Conservation (phyloP, 2,329 filamentous ascomycete species). For the Atkinsonella hypoxylon region DNA sequence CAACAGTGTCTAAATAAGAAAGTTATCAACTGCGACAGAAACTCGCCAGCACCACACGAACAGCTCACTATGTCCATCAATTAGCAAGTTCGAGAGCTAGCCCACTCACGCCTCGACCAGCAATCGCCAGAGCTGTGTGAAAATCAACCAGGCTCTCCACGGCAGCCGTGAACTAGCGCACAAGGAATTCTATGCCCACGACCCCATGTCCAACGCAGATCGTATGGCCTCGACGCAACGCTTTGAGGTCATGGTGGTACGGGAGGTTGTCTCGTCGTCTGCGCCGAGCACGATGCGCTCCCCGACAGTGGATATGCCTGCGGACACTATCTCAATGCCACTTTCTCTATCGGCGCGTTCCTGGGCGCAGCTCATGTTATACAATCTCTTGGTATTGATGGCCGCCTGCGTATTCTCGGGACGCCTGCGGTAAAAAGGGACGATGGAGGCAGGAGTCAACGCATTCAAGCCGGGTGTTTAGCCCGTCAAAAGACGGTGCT, state of each 20-base stretch:
- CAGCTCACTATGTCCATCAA: not conserved
- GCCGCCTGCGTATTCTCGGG: conserved; percentile 27
- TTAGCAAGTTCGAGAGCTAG: not conserved
- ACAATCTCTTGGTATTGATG: conserved; percentile 15
- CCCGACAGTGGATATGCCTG: conserved; percentile 32
- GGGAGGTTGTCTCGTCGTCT: conserved; percentile 22
- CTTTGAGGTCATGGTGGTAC: conserved; percentile 18
- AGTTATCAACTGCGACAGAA: too few relatives aligned
- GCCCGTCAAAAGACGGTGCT: conserved; percentile 9
- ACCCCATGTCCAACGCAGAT: conserved; percentile 16
- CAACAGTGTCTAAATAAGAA: too few relatives aligned
- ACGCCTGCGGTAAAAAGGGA: conserved; percentile 32
- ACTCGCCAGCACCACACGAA: not conserved
- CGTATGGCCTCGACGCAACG: conserved; percentile 21
- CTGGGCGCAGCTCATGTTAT: conserved; percentile 23
- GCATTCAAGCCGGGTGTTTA: conserved; percentile 14
- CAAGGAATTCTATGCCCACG: conserved; percentile 18
- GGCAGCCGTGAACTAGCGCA: conserved; percentile 18
- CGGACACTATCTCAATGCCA: conserved; percentile 33
- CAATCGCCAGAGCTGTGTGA: not conserved
- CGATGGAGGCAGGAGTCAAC: conserved; percentile 25
- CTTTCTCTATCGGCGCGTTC: conserved; percentile 26
- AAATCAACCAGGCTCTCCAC: conserved; percentile 8
- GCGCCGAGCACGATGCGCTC: conserved; percentile 32
- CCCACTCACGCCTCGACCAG: not conserved